Base-by-base conservation (phyloP, 352 stramenopile species). In the Aphanomyces cochlioides region DNA sequence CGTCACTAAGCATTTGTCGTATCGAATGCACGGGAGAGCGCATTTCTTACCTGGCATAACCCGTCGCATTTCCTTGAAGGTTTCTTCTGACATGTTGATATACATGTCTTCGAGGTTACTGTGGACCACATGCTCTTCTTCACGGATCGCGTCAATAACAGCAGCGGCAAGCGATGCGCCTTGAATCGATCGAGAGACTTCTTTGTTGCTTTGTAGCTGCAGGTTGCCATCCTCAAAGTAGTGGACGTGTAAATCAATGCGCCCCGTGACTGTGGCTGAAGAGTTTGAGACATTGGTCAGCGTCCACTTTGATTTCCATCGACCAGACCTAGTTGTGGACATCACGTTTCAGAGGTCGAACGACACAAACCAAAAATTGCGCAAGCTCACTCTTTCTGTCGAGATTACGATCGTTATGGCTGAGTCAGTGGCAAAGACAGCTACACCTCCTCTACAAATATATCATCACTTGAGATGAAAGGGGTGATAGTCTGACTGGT, bases 161-260 rank as follows among this genome's bases (percentile, higher is more conserved):
- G 87, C 83, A 21, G 90, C 81, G 58, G 79, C 85, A 28, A 96
- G 66, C 7, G 38, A 56, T 1, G 7, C 41, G 43, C 43, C 59
- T 15, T 40, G 17, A 3, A 41, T 28, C 38, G 15, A 17, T 53
- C 7, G 12, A 19, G 57, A 6, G 36, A 40, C 53, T 3, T 77
- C 61, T 72, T 96, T 96, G 66, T 79, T 75, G 57, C 79, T 92
- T 71, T 96, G 85, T 47, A 98, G 73, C 79, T 98, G 92, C 56
- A 98, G 77, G 73, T 98, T 98, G 39, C 93, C 94, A 77, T 98
- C 96, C 81, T 98, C 94, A 81, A 97, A 98, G 79, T 98, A 98
- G 78, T 98, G 94, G 37, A 95, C 91, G 67, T 92, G 89, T 45
- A 98, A 75, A 61, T 87, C 72, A 63, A 96, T 91, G 28, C 65